A percentile compares a stretch with the other conserved stretches of the same genome.
Conservation (phyloP, 306 rosid species). For the Vigna unguiculata region DNA sequence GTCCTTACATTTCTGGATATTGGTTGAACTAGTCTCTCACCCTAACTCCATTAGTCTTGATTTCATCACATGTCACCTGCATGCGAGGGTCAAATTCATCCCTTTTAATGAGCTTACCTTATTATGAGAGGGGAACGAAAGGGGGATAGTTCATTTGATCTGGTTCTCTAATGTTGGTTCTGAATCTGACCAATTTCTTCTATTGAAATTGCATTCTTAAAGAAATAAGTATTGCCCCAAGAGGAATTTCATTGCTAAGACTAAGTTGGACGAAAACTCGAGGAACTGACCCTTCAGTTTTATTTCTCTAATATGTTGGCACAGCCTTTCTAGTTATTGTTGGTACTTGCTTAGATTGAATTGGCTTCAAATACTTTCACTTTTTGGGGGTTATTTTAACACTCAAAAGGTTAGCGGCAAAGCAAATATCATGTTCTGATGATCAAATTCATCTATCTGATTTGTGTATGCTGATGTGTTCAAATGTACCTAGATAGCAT, state of each 20-base stretch:
- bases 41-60: not conserved
- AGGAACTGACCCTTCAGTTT: not conserved
- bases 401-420: not conserved
- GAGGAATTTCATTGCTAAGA: not conserved
- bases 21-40: not conserved
- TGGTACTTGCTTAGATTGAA: slow-evolving; percentile 8
- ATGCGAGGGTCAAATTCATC: not conserved
- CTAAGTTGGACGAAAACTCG: not conserved
- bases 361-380: slow-evolving; percentile 12
- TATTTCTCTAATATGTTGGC: slow-evolving; percentile 7
- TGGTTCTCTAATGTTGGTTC: not conserved
- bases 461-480: not conserved
- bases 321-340: not conserved
- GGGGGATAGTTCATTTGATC: not conserved
- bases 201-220: too few species aligned
- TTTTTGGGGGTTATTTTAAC: not conserved
- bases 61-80: not conserved
- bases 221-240: too few species aligned
- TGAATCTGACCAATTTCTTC: not conserved
- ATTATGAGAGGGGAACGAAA: too few species aligned
- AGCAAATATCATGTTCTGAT: not conserved
- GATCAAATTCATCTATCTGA: not conserved
- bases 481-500: not conserved
- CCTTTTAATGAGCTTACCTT: not conserved
- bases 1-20: not conserved